Evolutionary conservation across 2,329 filamentous ascomycete species (phyloP).

Genomic region (Diaporthe ilicicola): DNA sequence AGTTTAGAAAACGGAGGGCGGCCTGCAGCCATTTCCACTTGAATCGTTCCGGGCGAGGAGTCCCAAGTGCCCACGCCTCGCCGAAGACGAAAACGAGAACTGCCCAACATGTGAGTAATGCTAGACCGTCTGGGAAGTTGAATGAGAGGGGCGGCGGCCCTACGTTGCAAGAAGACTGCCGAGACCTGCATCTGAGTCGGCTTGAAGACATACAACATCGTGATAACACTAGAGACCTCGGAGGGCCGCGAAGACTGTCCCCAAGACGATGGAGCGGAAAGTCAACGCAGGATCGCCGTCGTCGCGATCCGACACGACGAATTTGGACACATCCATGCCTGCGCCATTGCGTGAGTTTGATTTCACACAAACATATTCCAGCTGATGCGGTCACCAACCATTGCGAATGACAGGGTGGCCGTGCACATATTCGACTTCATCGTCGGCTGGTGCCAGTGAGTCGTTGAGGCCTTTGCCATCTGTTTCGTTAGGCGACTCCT

Average conservation of each 20-base stretch:
- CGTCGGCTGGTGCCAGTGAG: background rate
- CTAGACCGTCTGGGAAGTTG: too few species aligned
- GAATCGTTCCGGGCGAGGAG: background rate
- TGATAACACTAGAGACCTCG: slow-evolving; percentile 7
- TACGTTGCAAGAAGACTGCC: slow-evolving; percentile 12
- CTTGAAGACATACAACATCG: slow-evolving; percentile 9
- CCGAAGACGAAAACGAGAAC: slow-evolving; percentile 7
- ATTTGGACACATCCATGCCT: background rate
- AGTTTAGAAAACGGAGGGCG: background rate
- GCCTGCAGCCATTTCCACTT: background rate
- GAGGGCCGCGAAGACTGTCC: background rate
- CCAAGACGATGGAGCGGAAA: background rate
- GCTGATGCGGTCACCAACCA: background rate
- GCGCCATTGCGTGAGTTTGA: background rate
- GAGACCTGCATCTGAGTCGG: slow-evolving; percentile 8
- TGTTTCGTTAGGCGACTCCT: background rate
- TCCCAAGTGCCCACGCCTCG: background rate
- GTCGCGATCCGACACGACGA: slow-evolving; percentile 2
- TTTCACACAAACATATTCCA: too few species aligned
- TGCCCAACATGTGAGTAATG: background rate
- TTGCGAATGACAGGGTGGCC: slow-evolving; percentile 2
- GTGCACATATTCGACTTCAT: background rate
- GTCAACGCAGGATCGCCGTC: slow-evolving; percentile 6
- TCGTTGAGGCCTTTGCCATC: background rate
- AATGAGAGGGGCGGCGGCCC: background rate